Conservation (phyloP, 805 yeast genomes). For the Myxozyma nipponensis region DNA sequence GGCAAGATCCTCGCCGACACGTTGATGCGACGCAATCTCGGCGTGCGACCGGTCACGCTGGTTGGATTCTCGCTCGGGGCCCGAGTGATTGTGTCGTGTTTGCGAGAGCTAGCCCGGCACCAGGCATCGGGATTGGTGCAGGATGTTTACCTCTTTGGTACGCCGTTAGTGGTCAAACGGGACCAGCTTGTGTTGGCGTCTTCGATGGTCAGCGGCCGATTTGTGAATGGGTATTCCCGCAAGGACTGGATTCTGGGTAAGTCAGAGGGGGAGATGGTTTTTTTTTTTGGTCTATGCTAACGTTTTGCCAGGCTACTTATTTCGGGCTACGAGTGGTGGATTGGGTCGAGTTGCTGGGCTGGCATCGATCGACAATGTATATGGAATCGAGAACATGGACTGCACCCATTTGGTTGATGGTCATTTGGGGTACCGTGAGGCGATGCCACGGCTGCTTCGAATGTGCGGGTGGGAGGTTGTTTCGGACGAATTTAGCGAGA, state of each 20-base stretch:
- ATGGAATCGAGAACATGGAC: slow-evolving; percentile 77
- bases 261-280: not conserved
- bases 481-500: slow-evolving; percentile 88
- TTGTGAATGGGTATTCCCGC: slow-evolving; percentile 83
- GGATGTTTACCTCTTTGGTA: slow-evolving; percentile 81
- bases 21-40: slow-evolving; percentile 77
- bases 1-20: slow-evolving; percentile 88
- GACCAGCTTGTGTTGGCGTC: slow-evolving; percentile 77
- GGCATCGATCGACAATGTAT: slow-evolving; percentile 59
- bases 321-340: slow-evolving; percentile 95
- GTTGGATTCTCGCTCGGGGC: slow-evolving; percentile 95
- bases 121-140: slow-evolving; percentile 88
- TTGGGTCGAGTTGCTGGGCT: slow-evolving; percentile 87
- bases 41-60: slow-evolving; percentile 85
- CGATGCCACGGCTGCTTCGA: slow-evolving; percentile 77
- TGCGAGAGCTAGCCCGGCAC: slow-evolving; percentile 75
- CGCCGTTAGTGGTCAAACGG: slow-evolving; percentile 74
- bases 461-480: slow-evolving; percentile 73
- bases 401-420: slow-evolving; percentile 87
- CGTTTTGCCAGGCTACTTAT: slow-evolving; percentile 72
- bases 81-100: slow-evolving; percentile 83
- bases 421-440: slow-evolving; percentile 95
- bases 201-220: slow-evolving; percentile 83
- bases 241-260: slow-evolving; percentile 81
- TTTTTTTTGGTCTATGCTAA: not conserved